phyloP scores from a whole-genome alignment of 1,284 basidiomycete genomes.

The Peniophora sp. region DNA sequence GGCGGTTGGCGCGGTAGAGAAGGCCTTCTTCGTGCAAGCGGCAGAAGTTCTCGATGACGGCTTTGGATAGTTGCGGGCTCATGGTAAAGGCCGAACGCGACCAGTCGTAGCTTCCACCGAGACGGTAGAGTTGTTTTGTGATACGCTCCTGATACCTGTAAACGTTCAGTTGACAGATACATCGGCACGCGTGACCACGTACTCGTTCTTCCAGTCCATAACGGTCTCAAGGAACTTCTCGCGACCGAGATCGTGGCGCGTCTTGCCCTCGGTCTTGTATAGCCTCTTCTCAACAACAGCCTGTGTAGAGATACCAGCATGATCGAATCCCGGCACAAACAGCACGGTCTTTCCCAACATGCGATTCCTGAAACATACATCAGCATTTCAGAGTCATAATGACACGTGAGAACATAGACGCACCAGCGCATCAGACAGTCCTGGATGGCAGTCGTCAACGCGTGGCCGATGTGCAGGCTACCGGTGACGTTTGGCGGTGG shows the following conservation, averaged over 20 bases:
- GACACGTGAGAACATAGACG: constrained; percentile 19
- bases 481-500: constrained; percentile 99
- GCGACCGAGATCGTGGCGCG: constrained; percentile 90
- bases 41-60: constrained; percentile 91
- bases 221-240: constrained; percentile 91
- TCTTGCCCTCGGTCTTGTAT: constrained; percentile 77
- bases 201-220: constrained; percentile 97
- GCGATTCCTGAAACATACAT: constrained; percentile 66
- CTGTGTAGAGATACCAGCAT: constrained; percentile 98
- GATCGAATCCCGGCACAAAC: constrained; percentile 94
- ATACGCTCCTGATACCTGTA: constrained; percentile 84
- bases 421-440: constrained; percentile 85
- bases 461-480: constrained; percentile 94
- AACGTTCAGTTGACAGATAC: constrained; percentile 9
- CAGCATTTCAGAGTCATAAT: not conserved
- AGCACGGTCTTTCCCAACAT: constrained; percentile 93
- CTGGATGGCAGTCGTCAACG: constrained; percentile 88
- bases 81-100: constrained; percentile 93
- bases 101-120: constrained; percentile 97
- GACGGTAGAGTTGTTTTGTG: constrained; percentile 80
- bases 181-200: constrained; percentile 18
- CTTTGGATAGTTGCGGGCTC: constrained; percentile 80
- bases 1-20: constrained; percentile 92
- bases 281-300: constrained; percentile 95
- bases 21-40: constrained; percentile 88